These are phyloP conservation scores for Emericellopsis terricola DNA, from an alignment of 495 filamentous ascomycete genomes.

Conservation along the genomic window DNA sequence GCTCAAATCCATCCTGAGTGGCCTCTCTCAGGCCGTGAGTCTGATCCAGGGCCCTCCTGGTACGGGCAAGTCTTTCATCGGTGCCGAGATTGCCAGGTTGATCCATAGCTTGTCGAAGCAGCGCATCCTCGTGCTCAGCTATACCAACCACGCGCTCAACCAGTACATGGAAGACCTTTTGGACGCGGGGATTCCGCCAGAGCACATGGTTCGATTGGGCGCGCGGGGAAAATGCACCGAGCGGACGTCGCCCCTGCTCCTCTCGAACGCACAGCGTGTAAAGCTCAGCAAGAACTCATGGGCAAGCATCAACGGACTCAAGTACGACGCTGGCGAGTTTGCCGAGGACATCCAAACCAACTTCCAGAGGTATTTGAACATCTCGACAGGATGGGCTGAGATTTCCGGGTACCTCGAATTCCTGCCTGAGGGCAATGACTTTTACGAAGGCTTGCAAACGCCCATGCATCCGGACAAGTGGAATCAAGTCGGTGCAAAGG, in stretches of 20 bases:
- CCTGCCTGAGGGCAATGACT: background rate
- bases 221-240: slow-evolving; percentile 37
- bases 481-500: slow-evolving; percentile 4
- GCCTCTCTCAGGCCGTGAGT: slow-evolving; percentile 36
- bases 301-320: slow-evolving; percentile 15
- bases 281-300: slow-evolving; percentile 16
- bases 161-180: slow-evolving; percentile 57
- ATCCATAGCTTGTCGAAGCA: slow-evolving; percentile 32
- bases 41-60: slow-evolving; percentile 66
- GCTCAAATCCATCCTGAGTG: slow-evolving; percentile 32
- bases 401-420: background rate
- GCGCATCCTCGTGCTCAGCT: slow-evolving; percentile 42
- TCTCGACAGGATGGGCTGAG: background rate
- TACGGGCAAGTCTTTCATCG: slow-evolving; percentile 68
- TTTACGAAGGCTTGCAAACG: background rate
- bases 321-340: slow-evolving; percentile 16
- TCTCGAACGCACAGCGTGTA: too few relatives aligned
- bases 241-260: slow-evolving; percentile 14
- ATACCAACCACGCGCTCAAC: slow-evolving; percentile 58
- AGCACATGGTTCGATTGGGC: slow-evolving; percentile 49
- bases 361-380: too few relatives aligned
- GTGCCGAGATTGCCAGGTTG: slow-evolving; percentile 43
- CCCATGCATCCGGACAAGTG: background rate
- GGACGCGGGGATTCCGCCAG: slow-evolving; percentile 35
- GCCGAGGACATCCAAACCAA: background rate